Conservation (phyloP, 2,329 filamentous ascomycete genomes). For the Aureobasidium sp. region DNA sequence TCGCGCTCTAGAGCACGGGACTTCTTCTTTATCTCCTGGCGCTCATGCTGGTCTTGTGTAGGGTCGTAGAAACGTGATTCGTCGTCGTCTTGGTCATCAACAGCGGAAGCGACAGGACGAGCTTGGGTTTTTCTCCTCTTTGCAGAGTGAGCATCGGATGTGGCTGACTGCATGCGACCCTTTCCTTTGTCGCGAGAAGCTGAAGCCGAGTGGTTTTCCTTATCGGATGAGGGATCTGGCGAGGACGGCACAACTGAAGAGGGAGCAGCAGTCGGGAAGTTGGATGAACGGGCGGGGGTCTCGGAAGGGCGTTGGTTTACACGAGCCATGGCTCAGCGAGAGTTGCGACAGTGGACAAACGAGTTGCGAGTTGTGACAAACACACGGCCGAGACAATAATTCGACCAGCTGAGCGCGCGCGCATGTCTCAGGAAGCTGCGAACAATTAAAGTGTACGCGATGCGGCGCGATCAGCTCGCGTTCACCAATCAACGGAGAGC, state of each 20-base stretch:
- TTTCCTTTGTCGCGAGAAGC: slow-evolving; percentile 34
- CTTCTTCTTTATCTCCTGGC: slow-evolving; percentile 59
- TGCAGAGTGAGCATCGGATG: slow-evolving; percentile 22
- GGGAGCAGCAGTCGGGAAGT: not conserved
- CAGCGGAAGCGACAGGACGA: slow-evolving; percentile 15
- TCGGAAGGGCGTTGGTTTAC: not conserved
- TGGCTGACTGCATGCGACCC: slow-evolving; percentile 32
- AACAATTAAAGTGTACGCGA: not conserved
- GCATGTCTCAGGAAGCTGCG: not conserved
- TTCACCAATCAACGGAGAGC: not conserved
- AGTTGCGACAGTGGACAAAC: not conserved
- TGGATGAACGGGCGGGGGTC: not conserved
- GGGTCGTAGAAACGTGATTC: slow-evolving; percentile 59
- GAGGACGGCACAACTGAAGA: not conserved
- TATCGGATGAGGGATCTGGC: slow-evolving; percentile 27
- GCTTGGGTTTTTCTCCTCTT: slow-evolving; percentile 20
- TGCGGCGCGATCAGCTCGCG: not conserved
- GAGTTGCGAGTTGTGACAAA: not conserved
- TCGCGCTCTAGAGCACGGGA: slow-evolving; percentile 58
- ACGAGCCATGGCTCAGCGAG: slow-evolving; percentile 1
- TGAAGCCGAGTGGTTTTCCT: slow-evolving; percentile 33
- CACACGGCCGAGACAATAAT: not conserved
- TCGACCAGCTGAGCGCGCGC: not conserved
- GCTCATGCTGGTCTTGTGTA: slow-evolving; percentile 67
- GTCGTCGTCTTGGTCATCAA: slow-evolving; percentile 22